Conservation (phyloP, 805 yeast species). For the Starmerella roubikii region DNA sequence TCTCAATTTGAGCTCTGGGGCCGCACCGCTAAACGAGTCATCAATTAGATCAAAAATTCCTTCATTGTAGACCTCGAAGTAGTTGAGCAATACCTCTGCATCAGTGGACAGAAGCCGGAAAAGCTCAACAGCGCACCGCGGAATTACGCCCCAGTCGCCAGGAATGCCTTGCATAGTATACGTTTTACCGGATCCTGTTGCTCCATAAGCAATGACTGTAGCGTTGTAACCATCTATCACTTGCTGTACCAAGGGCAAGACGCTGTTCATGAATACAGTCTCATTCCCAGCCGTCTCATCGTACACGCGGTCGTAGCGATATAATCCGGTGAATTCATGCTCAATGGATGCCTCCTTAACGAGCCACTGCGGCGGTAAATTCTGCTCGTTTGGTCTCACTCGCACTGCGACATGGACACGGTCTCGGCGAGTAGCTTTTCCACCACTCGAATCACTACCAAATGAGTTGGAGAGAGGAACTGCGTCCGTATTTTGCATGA, state of each 20-base stretch:
- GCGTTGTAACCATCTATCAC: constrained; percentile 68
- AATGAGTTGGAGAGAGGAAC: too few species aligned
- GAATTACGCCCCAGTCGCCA: constrained; percentile 49
- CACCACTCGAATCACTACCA: too few species aligned
- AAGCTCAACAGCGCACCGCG: constrained; percentile 47
- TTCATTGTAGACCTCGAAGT: constrained; percentile 80
- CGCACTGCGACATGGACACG: constrained; percentile 64
- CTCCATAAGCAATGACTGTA: constrained; percentile 85
- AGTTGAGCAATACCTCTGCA: constrained; percentile 45
- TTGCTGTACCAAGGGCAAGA: constrained; percentile 38
- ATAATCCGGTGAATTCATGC: constrained; percentile 38
- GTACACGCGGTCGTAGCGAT: constrained; percentile 68
- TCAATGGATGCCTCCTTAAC: constrained; percentile 6
- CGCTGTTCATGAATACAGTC: constrained; percentile 47
- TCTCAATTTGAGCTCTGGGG: constrained; percentile 25
- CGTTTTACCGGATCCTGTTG: constrained; percentile 90
- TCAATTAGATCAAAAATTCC: constrained; percentile 64
- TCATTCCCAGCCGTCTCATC: constrained; percentile 39
- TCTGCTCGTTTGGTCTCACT: constrained; percentile 43
- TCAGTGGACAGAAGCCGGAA: constrained; percentile 28
- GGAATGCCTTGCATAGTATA: constrained; percentile 72
- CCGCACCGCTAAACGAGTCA: constrained; percentile 27
- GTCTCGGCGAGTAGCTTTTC: constrained; percentile 42
- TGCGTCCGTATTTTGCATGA: too few species aligned
- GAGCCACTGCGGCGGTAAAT: constrained; percentile 4